Conservation (phyloP, 768 basidiomycete genomes). For the Podaxis rugospora region DNA sequence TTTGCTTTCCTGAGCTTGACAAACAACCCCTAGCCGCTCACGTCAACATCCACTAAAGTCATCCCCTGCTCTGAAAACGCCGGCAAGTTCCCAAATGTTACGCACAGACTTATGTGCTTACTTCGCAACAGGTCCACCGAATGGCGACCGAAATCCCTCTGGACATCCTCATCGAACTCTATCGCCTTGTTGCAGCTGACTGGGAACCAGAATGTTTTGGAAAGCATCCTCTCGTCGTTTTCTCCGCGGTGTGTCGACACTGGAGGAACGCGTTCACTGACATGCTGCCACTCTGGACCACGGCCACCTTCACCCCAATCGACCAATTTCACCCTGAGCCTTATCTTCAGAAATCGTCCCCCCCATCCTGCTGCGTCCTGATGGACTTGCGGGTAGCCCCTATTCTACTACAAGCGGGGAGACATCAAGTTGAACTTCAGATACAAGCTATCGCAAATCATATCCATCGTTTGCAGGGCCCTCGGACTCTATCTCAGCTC, state of each 20-base stretch:
- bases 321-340: conserved; percentile 9
- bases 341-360: conserved; percentile 27
- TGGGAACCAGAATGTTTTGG: background rate
- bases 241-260: conserved; percentile 23
- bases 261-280: background rate
- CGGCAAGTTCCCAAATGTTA: background rate
- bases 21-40: too few species aligned
- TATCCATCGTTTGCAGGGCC: background rate
- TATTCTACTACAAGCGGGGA: background rate
- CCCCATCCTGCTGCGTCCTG: conserved; percentile 6
- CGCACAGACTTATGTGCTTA: background rate
- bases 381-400: background rate
- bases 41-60: background rate
- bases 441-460: background rate
- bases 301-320: conserved; percentile 15
- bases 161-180: background rate
- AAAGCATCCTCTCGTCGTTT: background rate
- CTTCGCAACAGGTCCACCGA: background rate
- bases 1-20: too few species aligned
- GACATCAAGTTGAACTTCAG: background rate
- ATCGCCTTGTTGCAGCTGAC: background rate
- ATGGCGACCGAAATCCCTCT: background rate
- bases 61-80: background rate
- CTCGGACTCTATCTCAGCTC: background rate
- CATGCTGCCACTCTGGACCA: conserved; percentile 25